Conservation (phyloP, 2,329 filamentous ascomycete species). For the Talaromyces amestolkiae region DNA sequence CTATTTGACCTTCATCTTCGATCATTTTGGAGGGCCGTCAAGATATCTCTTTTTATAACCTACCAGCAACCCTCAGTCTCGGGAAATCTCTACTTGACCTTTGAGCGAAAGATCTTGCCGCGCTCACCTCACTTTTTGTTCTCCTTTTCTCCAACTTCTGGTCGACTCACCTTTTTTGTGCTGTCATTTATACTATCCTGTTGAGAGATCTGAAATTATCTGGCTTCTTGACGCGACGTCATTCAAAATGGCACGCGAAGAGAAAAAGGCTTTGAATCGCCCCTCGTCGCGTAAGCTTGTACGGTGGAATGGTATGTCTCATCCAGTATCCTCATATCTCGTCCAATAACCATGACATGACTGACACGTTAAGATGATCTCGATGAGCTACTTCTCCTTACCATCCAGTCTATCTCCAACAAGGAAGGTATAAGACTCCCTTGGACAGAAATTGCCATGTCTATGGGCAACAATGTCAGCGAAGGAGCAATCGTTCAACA, state of each 20-base stretch:
- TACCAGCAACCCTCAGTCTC: neutral
- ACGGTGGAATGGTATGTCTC: conserved; percentile 43
- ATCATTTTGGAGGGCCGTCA: neutral
- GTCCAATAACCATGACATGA: neutral
- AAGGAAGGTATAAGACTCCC: conserved; percentile 39
- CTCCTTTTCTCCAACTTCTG: neutral
- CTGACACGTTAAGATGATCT: conserved; percentile 36
- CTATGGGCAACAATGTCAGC: conserved; percentile 41
- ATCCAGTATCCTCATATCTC: neutral
- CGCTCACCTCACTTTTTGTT: conserved; percentile 12
- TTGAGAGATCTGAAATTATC: neutral
- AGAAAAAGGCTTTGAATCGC: conserved; percentile 25
- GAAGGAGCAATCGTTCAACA: conserved; percentile 49
- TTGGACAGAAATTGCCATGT: conserved; percentile 40
- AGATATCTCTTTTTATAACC: too few relatives aligned
- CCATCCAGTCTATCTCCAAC: conserved; percentile 44
- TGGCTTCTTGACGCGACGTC: neutral
- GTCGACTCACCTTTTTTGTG: neutral
- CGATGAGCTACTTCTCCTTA: conserved; percentile 44
- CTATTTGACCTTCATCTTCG: neutral
- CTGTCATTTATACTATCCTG: neutral
- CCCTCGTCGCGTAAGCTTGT: conserved; percentile 38
- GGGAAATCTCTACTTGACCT: neutral
- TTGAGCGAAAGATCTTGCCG: neutral
- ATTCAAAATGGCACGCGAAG: conserved; percentile 7